Conservation (phyloP, 192 early-diverging fungal species). For the Coemansia sp. region DNA sequence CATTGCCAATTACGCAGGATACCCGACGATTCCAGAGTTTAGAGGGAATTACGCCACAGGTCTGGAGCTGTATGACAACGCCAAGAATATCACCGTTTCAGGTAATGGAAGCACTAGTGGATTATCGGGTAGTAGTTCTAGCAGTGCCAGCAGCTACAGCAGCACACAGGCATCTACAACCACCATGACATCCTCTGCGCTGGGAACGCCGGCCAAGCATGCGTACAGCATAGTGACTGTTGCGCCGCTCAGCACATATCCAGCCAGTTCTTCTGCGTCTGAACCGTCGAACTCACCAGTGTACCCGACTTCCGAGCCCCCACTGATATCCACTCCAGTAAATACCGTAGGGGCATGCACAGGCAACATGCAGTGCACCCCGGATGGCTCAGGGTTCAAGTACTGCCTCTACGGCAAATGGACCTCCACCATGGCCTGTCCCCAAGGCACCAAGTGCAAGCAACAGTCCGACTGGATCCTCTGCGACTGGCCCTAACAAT, state of each 20-base stretch:
- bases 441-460: slow-evolving; percentile 17
- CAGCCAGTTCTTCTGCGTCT: too few species aligned
- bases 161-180: background rate
- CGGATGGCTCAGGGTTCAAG: slow-evolving; percentile 14
- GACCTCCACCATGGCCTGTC: slow-evolving; percentile 8
- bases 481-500: slow-evolving; percentile 19
- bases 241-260: too few species aligned
- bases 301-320: background rate
- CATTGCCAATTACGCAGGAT: slow-evolving; percentile 6
- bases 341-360: slow-evolving; percentile 1
- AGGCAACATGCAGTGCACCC: slow-evolving; percentile 9
- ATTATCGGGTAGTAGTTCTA: background rate
- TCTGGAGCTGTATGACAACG: slow-evolving; percentile 3
- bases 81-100: slow-evolving; percentile 6
- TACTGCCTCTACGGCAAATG: slow-evolving; percentile 18
- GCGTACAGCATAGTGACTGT: too few species aligned
- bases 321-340: background rate
- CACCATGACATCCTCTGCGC: too few species aligned
- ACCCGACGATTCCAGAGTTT: slow-evolving; percentile 42
- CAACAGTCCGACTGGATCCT: slow-evolving; percentile 8
- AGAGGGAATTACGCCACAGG: slow-evolving; percentile 4
- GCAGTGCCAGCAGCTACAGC: background rate
- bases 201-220: too few species aligned
- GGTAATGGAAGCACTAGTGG: background rate
- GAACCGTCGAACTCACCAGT: background rate